Evolutionary conservation across 192 early-diverging fungal species (phyloP).

Genomic region (Coemansia sp.): DNA sequence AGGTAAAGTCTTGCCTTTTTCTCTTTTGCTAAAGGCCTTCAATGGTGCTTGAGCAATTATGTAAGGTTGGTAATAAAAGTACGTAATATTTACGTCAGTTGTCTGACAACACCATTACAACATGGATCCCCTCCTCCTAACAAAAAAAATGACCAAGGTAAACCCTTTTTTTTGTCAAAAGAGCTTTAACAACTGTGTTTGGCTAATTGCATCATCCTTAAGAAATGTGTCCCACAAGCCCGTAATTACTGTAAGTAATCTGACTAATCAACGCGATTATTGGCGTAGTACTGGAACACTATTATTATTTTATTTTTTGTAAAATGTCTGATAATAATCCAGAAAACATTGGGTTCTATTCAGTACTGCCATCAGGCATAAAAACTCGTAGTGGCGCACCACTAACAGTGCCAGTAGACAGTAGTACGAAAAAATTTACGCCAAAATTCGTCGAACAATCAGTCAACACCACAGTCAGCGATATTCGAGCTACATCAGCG

Average conservation of each 20-base stretch:
- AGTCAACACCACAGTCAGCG: constrained; percentile 22
- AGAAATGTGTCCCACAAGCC: too few relatives aligned
- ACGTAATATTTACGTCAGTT: too few relatives aligned
- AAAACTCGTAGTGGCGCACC: constrained; percentile 31
- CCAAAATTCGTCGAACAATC: constrained; percentile 27
- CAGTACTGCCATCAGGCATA: constrained; percentile 20
- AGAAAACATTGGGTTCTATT: constrained; percentile 29
- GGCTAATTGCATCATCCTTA: too few relatives aligned
- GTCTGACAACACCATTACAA: too few relatives aligned
- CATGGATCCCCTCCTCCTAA: too few relatives aligned
- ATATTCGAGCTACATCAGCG: constrained; percentile 10
- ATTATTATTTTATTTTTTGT: background rate
- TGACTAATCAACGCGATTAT: background rate
- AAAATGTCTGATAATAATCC: background rate
- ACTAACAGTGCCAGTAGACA: constrained; percentile 27
- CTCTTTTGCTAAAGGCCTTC: background rate
- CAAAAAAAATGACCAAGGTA: too few relatives aligned
- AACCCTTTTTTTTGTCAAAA: too few relatives aligned
- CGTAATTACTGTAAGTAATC: background rate
- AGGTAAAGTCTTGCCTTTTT: background rate
- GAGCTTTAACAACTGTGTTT: too few relatives aligned
- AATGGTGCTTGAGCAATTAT: background rate
- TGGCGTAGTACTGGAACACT: background rate
- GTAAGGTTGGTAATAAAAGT: too few relatives aligned
- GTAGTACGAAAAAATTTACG: constrained; percentile 25